Conservation (phyloP, 139 green algal species). For the Gonium pectorale region DNA sequence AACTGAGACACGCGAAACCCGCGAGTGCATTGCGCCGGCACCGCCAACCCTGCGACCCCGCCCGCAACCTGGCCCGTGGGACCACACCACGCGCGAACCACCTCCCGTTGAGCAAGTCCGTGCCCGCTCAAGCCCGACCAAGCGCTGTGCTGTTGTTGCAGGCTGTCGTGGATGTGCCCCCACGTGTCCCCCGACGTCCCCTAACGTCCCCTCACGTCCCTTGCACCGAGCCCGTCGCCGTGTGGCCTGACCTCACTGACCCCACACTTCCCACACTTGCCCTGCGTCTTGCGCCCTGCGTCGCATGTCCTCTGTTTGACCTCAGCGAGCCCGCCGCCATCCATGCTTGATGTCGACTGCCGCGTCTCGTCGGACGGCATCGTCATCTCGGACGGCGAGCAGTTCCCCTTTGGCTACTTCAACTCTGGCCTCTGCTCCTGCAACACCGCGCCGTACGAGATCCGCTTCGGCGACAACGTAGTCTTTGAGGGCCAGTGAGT, state of each 20-base stretch:
- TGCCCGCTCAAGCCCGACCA: too few species aligned
- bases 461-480: neutral
- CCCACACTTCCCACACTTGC: neutral
- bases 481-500: neutral
- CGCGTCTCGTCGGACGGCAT: neutral
- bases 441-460: neutral
- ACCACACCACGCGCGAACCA: too few species aligned
- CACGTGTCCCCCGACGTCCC: neutral
- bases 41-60: too few species aligned
- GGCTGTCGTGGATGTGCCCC: neutral
- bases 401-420: conserved; percentile 24
- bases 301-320: neutral
- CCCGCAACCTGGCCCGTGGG: too few species aligned
- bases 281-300: neutral
- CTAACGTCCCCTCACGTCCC: neutral
- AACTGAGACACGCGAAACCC: too few species aligned
- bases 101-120: too few species aligned
- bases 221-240: neutral
- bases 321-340: neutral
- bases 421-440: neutral
- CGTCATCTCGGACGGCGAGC: conserved; percentile 3
- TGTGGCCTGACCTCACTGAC: neutral
- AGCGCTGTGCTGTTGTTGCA: too few species aligned
- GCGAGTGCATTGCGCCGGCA: too few species aligned
- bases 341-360: neutral